Base-by-base conservation (phyloP, 1,284 basidiomycete genomes). In the Coriolopsis trogii region DNA sequence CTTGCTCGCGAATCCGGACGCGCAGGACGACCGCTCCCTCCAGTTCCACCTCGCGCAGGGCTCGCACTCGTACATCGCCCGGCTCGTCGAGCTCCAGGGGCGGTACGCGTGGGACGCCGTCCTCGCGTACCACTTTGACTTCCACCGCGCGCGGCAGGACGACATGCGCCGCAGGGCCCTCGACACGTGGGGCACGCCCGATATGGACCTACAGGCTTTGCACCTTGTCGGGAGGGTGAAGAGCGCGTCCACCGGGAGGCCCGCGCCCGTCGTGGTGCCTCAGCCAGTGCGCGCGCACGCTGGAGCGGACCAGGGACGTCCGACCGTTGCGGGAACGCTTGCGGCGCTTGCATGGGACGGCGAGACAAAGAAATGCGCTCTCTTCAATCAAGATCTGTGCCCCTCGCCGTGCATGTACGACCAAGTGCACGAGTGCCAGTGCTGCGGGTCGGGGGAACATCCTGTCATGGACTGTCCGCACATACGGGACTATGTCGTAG, bases 81-180 rank as follows among this genome's bases (percentile, higher is more conserved):
- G 26, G 2, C 49, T 56, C 41, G 45, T 44, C 37, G 38, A 20
- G 18, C 40, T 56, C 37, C 28, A 21, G 42, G 49, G 30, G 29
- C 40, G 41, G 42, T 43, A 56, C 43, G 46, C 49, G 37, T 56
- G 54, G 54, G n/a, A 41, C 23, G 46, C 43, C 25, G 49, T 56
- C 25, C 49, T 56, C 15, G 41, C 41, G 30, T 56, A 56, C 43
- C 54, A 56, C 46, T 45, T 56, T 20, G 46, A 42, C 20, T 56
- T 56, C 46, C 49, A 52, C 38, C 44, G 30, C 21, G 20, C 31
- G 26, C 54, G 49, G 23, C 18, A 42, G 16, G 25, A 29, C 23
- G 54, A 56, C 46, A 56, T 56, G 53, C 26, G 29, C 30, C 18
- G 34, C 7, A 45, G 48, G 18, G 39, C 38, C 29, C 44, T 39